phyloP scores from a whole-genome alignment of 73 alveolate species.

The Tetrahymena elliotti region DNA sequence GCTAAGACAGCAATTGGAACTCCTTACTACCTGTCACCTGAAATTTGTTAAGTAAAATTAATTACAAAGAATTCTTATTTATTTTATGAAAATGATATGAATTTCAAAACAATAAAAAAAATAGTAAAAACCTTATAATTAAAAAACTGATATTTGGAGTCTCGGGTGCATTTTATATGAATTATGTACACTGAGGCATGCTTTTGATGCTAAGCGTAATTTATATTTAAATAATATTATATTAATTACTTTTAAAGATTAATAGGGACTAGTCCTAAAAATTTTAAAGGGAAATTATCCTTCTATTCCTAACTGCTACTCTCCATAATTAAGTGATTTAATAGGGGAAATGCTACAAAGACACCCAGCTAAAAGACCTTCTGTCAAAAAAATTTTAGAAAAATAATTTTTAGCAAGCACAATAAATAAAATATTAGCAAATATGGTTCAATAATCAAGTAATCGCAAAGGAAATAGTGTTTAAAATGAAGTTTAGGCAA shows the following conservation, averaged over 20 bases:
- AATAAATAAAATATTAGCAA: slow-evolving; percentile 11
- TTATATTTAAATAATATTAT: neutral
- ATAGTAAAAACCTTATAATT: neutral
- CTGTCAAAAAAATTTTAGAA: slow-evolving; percentile 22
- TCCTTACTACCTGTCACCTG: slow-evolving; percentile 37
- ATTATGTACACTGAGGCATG: slow-evolving; percentile 24
- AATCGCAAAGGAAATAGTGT: neutral
- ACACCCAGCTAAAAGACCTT: slow-evolving; percentile 12
- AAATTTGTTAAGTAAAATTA: slow-evolving; percentile 33
- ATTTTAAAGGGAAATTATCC: neutral
- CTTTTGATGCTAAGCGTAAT: slow-evolving; percentile 12
- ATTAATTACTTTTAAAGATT: neutral
- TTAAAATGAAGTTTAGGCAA: neutral
- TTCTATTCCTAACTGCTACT: neutral
- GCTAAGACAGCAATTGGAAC: slow-evolving; percentile 43
- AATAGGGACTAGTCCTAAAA: neutral
- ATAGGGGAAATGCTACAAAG: neutral
- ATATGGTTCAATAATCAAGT: slow-evolving; percentile 6
- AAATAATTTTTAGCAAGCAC: slow-evolving; percentile 31
- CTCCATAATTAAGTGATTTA: neutral
- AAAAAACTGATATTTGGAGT: slow-evolving; percentile 28
- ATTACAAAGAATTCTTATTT: slow-evolving; percentile 7
- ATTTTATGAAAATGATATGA: neutral
- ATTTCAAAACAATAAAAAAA: neutral
- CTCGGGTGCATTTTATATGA: slow-evolving; percentile 36